Conservation (phyloP, 2,329 filamentous ascomycete genomes). For the Monosporascus sp. region DNA sequence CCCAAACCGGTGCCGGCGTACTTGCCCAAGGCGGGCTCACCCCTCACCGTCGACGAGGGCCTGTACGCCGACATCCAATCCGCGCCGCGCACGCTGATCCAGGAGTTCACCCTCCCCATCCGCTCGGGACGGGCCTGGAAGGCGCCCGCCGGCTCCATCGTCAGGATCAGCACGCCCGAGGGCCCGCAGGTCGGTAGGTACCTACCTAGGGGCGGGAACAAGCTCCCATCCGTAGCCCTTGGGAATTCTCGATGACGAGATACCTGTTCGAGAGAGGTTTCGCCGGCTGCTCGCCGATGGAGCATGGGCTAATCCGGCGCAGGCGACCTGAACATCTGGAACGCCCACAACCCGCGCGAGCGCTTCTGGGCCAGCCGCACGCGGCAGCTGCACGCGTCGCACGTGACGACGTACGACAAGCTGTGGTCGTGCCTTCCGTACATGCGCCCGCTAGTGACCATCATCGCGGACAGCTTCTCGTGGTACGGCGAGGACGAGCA, state of each 20-base stretch:
- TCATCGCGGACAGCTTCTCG: conserved; percentile 61
- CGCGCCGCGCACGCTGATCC: conserved; percentile 35
- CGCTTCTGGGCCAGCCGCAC: conserved; percentile 79
- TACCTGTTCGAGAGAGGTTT: too few relatives aligned
- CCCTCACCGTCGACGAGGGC: conserved; percentile 37
- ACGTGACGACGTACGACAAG: conserved; percentile 66
- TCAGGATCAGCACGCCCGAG: conserved; percentile 69
- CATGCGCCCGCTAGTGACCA: conserved; percentile 68
- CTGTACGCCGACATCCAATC: conserved; percentile 59
- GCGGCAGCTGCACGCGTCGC: conserved; percentile 71
- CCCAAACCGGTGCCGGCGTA: conserved; percentile 47
- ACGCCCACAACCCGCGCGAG: conserved; percentile 69
- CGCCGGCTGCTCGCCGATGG: too few relatives aligned
- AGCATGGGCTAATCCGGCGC: not conserved
- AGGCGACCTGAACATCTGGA: conserved; percentile 82
- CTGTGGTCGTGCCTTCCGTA: conserved; percentile 77
- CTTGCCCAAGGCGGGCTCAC: conserved; percentile 37
- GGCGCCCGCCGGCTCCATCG: conserved; percentile 62
- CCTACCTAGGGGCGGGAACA: not conserved
- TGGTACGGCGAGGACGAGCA: conserved; percentile 57
- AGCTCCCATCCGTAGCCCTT: too few relatives aligned
- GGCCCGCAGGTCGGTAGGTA: conserved; percentile 66
- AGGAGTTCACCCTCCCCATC: conserved; percentile 63
- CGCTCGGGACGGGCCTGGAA: conserved; percentile 71
- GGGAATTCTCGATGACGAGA: too few relatives aligned